Conservation (phyloP, 192 early-diverging fungal species). For the Rhizoclosmatium sp. region DNA sequence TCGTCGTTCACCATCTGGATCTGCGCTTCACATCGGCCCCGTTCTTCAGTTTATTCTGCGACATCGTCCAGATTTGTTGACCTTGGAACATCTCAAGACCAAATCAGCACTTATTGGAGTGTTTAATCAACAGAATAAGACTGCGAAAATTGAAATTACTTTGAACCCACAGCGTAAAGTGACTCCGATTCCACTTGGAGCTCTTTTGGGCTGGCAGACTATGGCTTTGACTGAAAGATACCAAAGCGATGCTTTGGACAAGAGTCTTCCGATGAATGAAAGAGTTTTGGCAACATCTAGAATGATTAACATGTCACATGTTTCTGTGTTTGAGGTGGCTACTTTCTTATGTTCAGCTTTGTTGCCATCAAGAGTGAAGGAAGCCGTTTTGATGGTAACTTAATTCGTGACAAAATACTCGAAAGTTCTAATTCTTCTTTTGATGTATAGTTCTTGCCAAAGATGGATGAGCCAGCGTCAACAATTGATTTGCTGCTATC, state of each 20-base stretch:
- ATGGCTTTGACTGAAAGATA: slow-evolving; percentile 2
- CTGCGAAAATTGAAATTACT: neutral
- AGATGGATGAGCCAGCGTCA: slow-evolving; percentile 26
- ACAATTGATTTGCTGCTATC: slow-evolving; percentile 14
- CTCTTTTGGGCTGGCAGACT: slow-evolving; percentile 15
- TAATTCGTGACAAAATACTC: neutral
- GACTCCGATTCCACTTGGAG: slow-evolving; percentile 7
- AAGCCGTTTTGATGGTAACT: slow-evolving; percentile 35
- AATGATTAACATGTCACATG: slow-evolving; percentile 20
- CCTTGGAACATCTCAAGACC: neutral
- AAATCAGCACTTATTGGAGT: slow-evolving; percentile 9
- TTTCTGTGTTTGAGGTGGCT: slow-evolving; percentile 10
- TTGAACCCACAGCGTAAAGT: neutral
- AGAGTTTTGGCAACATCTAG: slow-evolving; percentile 16
- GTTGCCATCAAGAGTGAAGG: slow-evolving; percentile 24
- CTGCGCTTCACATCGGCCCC: neutral
- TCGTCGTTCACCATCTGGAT: neutral
- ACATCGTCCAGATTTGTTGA: neutral
- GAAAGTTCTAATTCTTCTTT: neutral
- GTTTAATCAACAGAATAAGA: slow-evolving; percentile 2
- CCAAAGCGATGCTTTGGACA: slow-evolving; percentile 4
- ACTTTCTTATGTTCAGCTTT: slow-evolving; percentile 4
- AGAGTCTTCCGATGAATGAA: slow-evolving; percentile 13
- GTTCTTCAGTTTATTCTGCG: neutral
- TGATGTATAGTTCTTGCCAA: slow-evolving; percentile 19